Conservation (phyloP, 345 rosid genomes). For the Eutrema yunnanense region DNA sequence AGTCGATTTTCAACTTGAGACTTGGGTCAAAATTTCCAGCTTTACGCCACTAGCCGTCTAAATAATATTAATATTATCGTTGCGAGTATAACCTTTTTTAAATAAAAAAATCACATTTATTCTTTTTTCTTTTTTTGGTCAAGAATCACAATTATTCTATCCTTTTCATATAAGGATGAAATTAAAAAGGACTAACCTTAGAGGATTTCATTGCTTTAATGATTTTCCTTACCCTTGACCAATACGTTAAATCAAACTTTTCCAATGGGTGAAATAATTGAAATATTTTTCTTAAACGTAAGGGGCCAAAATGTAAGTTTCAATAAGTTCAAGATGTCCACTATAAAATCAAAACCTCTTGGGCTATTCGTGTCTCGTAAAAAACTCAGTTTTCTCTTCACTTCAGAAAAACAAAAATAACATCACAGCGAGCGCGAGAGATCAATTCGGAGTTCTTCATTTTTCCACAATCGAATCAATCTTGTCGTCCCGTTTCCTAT, state of each 20-base stretch:
- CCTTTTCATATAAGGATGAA: background rate
- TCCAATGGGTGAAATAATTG: background rate
- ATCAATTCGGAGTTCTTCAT: background rate
- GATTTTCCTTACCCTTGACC: background rate
- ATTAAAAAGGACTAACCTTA: no score
- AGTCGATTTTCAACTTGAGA: background rate
- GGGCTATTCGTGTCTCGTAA: background rate
- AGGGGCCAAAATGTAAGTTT: background rate
- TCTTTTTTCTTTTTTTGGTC: no score
- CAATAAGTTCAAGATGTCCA: background rate
- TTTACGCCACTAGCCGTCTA: background rate
- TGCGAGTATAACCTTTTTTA: background rate
- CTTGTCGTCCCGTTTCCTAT: background rate
- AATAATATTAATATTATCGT: background rate
- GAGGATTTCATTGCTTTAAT: background rate
- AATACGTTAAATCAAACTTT: background rate
- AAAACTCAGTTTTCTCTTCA: background rate
- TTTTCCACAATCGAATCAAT: background rate
- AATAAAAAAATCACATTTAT: background rate
- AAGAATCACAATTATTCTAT: background rate
- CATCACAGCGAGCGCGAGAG: background rate
- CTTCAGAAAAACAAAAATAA: background rate
- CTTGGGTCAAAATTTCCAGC: background rate
- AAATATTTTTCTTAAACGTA: background rate
- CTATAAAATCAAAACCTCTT: background rate